These are phyloP conservation scores for Amaranthus hypochondriacus DNA, from an alignment of 148 eudicot species.

Conservation along the genomic window DNA sequence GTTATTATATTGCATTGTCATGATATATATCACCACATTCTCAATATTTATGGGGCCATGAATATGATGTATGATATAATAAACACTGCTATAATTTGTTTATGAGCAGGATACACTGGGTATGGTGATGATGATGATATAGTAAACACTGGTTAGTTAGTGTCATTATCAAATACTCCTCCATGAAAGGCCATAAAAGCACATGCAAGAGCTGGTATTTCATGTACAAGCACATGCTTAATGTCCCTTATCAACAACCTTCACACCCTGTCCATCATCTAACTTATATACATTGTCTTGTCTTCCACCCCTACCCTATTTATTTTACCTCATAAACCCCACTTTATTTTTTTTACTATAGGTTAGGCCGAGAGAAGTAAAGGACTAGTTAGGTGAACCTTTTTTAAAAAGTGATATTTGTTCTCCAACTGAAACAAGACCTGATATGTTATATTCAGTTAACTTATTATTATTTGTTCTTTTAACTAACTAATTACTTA, in stretches of 20 bases:
- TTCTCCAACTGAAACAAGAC: no score
- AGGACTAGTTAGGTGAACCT: no score
- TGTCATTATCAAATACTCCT: conserved; percentile 21
- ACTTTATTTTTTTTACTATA: not conserved
- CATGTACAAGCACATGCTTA: conserved; percentile 25
- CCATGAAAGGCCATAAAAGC: conserved; percentile 20
- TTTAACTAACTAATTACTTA: no score
- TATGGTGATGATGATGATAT: not conserved
- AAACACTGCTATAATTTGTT: not conserved
- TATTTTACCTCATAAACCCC: conserved; percentile 8
- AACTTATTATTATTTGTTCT: no score
- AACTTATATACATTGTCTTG: conserved; percentile 7
- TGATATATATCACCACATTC: not conserved
- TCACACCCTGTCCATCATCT: conserved; percentile 25
- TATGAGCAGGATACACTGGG: no score
- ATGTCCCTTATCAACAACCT: conserved; percentile 22
- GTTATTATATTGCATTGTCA: not conserved
- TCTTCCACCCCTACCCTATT: not conserved
- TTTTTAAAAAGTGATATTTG: no score
- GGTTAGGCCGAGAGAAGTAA: no score
- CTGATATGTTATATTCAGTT: no score
- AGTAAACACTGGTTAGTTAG: not conserved
- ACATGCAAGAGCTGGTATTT: conserved; percentile 26
- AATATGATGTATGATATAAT: not conserved
- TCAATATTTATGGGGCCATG: not conserved